These are phyloP conservation scores for Penicillium thymicola DNA, from an alignment of 2,329 filamentous ascomycete species.

Conservation along the genomic window DNA sequence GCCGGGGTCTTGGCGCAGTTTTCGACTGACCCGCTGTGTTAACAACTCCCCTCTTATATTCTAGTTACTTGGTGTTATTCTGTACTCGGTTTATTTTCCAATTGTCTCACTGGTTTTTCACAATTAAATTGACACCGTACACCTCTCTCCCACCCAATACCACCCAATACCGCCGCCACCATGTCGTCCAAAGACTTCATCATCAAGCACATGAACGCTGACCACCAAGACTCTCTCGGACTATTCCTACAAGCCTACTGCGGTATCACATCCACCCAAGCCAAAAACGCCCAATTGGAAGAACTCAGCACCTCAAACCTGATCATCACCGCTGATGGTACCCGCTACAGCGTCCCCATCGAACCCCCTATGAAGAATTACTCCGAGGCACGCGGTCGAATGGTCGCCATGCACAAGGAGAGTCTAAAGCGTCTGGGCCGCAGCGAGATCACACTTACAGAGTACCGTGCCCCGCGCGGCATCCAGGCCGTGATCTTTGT, in stretches of 20 bases:
- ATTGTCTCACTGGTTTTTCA: neutral
- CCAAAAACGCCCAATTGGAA: constrained; percentile 58
- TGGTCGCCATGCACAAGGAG: constrained; percentile 69
- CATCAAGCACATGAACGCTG: constrained; percentile 81
- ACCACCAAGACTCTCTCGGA: constrained; percentile 71
- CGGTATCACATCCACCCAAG: constrained; percentile 53
- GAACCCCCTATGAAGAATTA: constrained; percentile 67
- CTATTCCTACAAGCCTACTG: constrained; percentile 75
- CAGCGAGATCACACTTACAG: constrained; percentile 54
- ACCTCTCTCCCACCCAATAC: neutral
- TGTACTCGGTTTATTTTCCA: neutral
- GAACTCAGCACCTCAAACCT: constrained; percentile 65
- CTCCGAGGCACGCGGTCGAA: constrained; percentile 64
- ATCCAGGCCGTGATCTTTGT: constrained; percentile 55
- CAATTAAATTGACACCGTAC: neutral
- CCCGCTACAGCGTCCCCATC: constrained; percentile 57
- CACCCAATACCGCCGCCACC: constrained; percentile 8
- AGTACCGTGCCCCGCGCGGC: constrained; percentile 50
- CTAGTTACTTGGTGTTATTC: neutral
- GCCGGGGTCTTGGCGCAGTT: constrained; percentile 19
- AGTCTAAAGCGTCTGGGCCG: constrained; percentile 60
- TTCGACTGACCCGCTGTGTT: neutral
- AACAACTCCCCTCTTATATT: neutral
- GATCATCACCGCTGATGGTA: constrained; percentile 54
- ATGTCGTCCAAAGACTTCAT: constrained; percentile 56